Evolutionary conservation across 2,329 filamentous ascomycete species (phyloP).

Genomic region (Verticillium nubilum): DNA sequence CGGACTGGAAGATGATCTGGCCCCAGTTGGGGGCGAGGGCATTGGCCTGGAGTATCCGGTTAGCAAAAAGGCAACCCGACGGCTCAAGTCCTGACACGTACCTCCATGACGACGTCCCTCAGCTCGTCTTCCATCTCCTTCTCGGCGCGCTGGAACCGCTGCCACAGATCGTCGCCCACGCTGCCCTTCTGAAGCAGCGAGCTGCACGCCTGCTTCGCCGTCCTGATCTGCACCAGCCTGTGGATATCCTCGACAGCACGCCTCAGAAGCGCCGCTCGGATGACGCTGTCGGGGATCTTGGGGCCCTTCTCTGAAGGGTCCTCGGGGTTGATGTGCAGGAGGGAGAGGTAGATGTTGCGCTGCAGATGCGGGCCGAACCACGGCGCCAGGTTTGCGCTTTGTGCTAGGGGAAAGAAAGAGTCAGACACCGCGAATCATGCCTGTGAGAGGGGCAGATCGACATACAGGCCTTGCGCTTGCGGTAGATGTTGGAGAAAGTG

Average conservation of each 20-base stretch:
- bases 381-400: conserved; percentile 79
- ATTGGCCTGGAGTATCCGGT: conserved; percentile 62
- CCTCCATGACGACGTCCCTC: conserved; percentile 88
- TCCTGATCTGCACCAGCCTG: conserved; percentile 82
- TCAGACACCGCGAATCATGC: neutral
- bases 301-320: conserved; percentile 52
- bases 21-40: conserved; percentile 86
- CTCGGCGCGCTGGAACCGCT: conserved; percentile 85
- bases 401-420: conserved; percentile 39
- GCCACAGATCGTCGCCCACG: conserved; percentile 93
- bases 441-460: conserved; percentile 14
- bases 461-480: conserved; percentile 81
- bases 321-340: conserved; percentile 71
- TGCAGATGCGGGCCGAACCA: conserved; percentile 92
- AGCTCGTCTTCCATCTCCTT: conserved; percentile 97
- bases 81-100: conserved; percentile 30
- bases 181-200: conserved; percentile 81
- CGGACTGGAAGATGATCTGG: conserved; percentile 91
- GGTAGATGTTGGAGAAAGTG: conserved; percentile 89
- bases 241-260: conserved; percentile 91
- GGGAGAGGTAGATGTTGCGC: conserved; percentile 89
- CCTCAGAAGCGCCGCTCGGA: conserved; percentile 83
- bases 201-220: conserved; percentile 81
- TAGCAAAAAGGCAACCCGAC: neutral
- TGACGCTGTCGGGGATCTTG: conserved; percentile 72